phyloP scores from a whole-genome alignment of 2,329 filamentous ascomycete species.

The Fusarium subtropicale region DNA sequence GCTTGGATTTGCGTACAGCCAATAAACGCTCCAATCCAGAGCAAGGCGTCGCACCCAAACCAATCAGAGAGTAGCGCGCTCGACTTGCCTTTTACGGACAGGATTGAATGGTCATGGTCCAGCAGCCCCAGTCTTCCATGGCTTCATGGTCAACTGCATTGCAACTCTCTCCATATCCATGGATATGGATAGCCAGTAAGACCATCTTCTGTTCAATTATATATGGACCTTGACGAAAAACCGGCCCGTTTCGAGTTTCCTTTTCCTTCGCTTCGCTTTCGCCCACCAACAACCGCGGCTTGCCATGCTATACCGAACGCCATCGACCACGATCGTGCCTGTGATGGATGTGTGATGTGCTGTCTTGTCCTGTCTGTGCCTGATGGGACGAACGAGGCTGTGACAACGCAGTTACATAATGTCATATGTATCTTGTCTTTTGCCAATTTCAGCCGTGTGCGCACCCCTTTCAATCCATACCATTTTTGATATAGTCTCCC shows the following conservation, averaged over 20 bases:
- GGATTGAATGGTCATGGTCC: neutral
- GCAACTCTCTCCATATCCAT: conserved; percentile 21
- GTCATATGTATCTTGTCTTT: conserved; percentile 14
- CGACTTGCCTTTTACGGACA: conserved; percentile 34
- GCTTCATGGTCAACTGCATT: conserved; percentile 13
- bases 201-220: conserved; percentile 13
- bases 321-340: conserved; percentile 6
- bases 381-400: conserved; percentile 16
- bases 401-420: conserved; percentile 18
- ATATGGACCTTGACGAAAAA: conserved; percentile 32
- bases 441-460: conserved; percentile 30
- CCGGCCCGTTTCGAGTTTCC: conserved; percentile 35
- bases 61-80: conserved; percentile 26
- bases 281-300: conserved; percentile 37
- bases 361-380: neutral
- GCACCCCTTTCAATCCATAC: conserved; percentile 23
- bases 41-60: neutral
- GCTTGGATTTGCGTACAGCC: neutral
- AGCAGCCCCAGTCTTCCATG: conserved; percentile 17
- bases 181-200: conserved; percentile 8
- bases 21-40: conserved; percentile 30
- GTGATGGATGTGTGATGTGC: conserved; percentile 3
- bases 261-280: conserved; percentile 15
- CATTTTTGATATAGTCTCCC: conserved; percentile 11
- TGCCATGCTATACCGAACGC: conserved; percentile 42